Base-by-base conservation (phyloP, 2,329 filamentous ascomycete species). In the Raffaelea albimanens region DNA sequence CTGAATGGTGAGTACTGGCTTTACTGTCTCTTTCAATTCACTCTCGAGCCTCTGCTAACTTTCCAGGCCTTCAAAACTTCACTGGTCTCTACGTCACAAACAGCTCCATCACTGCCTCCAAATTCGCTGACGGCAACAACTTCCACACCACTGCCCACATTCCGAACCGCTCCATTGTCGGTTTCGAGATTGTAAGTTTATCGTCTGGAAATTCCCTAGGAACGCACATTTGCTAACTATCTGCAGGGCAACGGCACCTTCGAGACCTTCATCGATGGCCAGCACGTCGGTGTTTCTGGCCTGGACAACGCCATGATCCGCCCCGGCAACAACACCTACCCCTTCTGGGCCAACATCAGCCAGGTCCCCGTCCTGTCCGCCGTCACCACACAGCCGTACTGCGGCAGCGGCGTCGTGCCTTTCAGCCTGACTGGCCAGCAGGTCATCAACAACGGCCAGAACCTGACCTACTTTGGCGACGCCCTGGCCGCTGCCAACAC, bases 131-230 rank as follows among this genome's bases (percentile, higher is more conserved):
- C 46, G 71, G 68, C 52, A 70, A 73, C 58, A 86, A 85, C 65
- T 82, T 86, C 64, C 64, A 71, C 45, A 81, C 73, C 55, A 73
- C 67, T 14, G 72, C 74, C 49, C 67, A 67, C 48, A 80, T 86
- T 44, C 80, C 78, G 54, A 87, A 86, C 61, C 72, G 70, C 7
- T 83, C 81, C 2, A 63, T 76, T 45, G 71, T 83, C 58, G 78
- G 72, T n/a, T 69, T 86, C 45, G 73, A 82, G 31, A 74, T 86
- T 56, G 77, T 80, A 66, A 64, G 73, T 67, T 29, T 13, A 29
- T 29, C 7, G 25, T 29, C 25, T 29, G 25, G n/a, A n/a, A n/a
- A n/a, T n/a, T n/a, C n/a, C n/a, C n/a, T n/a, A n/a, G n/a, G n/a
- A 18, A 16, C 11, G 25, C 39, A 40, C 33, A 10, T 8, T 18